Evolutionary conservation across 306 rosid species (phyloP), one percentile per base, ranked within the genome.

Genomic region (Sicyos baderoa): DNA sequence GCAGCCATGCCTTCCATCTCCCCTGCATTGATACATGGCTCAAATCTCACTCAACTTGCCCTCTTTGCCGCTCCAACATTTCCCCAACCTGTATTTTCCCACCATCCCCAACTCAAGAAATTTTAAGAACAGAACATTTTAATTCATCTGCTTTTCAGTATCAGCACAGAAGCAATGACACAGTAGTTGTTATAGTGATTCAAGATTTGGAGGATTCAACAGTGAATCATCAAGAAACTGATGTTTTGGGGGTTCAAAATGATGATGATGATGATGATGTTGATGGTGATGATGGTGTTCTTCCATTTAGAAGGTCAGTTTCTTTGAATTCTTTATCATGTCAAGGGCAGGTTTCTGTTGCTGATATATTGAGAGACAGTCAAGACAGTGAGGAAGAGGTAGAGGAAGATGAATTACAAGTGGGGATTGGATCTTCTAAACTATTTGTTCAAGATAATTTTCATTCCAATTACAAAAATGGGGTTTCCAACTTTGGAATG

Each of bases 11-110:
- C 0, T 91, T 91, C 69, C 96, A 91, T 65, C 86, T 86, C 5
- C 91, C 89, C 35, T 91, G 96, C 55, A 91, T 91, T 57, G 97
- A 91, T 40, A 49, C 85, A 4, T 91, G 97, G 97, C 77, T 91
- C 37, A 82, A 79, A 71, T 86, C 96, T 9, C 77, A 85, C 66
- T 82, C 96, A 0, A 85, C 81, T 21, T 91, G 97, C 52, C 96
- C 97, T 7, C 74, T 91, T 7, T 91, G 95, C 63, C 89, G 97
- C 19, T 78, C 90, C 53, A 77, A 68, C 13, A 78, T 85, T 32
- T 25, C 80, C 7, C 61, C 77, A 6, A 21, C 44, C 6, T 40
- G 22, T 62, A 17, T 64, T 44, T 12, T 27, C 61, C 73, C 80
- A 1, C 44, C 80, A 1, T 37, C 78, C 44, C 72, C 78, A 0